These are phyloP conservation scores for Dimocarpus longan DNA, from an alignment of 345 rosid genomes.

Conservation along the genomic window DNA sequence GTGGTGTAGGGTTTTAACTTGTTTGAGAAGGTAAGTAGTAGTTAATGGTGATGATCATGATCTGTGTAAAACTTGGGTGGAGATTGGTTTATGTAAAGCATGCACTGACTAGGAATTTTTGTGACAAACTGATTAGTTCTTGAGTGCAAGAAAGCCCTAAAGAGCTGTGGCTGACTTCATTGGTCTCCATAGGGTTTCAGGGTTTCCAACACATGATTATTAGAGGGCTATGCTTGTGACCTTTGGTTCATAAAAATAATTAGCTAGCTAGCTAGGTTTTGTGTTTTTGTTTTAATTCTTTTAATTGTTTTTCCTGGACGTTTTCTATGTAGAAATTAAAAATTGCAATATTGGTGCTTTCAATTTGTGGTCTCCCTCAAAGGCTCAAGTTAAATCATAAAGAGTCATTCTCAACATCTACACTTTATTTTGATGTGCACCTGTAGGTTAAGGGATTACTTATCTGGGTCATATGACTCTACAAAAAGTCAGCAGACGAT, in stretches of 20 bases:
- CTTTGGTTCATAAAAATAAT: neutral
- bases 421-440: no score
- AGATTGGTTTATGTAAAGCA: conserved; percentile 9
- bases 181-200: neutral
- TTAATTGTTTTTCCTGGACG: neutral
- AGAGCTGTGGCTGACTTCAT: conserved; percentile 13
- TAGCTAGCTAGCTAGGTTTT: neutral
- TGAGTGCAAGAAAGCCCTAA: conserved; percentile 18
- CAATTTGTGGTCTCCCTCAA: no score
- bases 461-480: no score
- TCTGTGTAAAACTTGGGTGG: neutral
- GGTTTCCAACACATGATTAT: neutral
- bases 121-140: neutral
- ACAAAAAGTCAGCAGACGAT: no score
- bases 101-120: conserved; percentile 7
- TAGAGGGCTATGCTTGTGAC: neutral
- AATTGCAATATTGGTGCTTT: no score
- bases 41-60: neutral
- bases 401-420: no score
- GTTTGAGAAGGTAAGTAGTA: conserved; percentile 9
- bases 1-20: conserved; percentile 10
- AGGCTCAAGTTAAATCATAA: no score
- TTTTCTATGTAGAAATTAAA: neutral
- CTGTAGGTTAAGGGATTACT: no score
- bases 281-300: neutral